phyloP scores from a whole-genome alignment of 305 asterid species.

The Fraxinus paxiana region DNA sequence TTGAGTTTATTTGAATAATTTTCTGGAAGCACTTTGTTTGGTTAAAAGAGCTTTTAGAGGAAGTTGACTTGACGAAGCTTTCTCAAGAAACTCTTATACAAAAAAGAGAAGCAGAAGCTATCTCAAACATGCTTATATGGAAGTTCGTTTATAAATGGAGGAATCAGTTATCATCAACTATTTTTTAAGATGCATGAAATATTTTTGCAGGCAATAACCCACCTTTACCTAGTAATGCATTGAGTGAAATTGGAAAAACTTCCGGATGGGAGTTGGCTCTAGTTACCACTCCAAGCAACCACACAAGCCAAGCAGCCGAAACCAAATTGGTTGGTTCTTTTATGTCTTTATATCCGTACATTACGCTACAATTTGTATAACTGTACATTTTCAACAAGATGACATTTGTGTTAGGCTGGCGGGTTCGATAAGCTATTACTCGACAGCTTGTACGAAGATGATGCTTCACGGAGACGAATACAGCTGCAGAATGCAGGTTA shows the following conservation, averaged over 20 bases:
- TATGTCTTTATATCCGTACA: not conserved
- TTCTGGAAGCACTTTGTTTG: not conserved
- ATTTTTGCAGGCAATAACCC: conserved; percentile 42
- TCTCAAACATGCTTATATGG: not conserved
- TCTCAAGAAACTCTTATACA: not conserved
- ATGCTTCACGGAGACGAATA: conserved; percentile 53
- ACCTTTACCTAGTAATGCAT: conserved; percentile 19
- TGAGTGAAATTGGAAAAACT: conserved; percentile 37
- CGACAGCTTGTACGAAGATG: conserved; percentile 77
- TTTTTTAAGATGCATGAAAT: not conserved
- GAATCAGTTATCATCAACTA: not conserved
- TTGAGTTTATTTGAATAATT: not conserved
- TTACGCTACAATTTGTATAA: not conserved
- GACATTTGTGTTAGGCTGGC: conserved; percentile 50
- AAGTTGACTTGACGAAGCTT: not conserved
- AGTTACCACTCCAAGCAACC: conserved; percentile 65
- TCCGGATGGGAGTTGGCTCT: conserved; percentile 89
- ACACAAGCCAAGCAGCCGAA: conserved; percentile 35
- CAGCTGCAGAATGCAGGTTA: conserved; percentile 69
- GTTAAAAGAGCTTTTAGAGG: not conserved
- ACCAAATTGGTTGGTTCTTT: conserved; percentile 42
- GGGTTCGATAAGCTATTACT: conserved; percentile 74
- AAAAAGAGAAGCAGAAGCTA: not conserved
- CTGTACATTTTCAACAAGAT: not conserved
- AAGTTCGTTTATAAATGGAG: not conserved